A percentile compares a stretch with the other conserved stretches of the same genome.
These are phyloP conservation scores for Colletotrichum sp. DNA, from an alignment of 2,329 filamentous ascomycete genomes.

Conservation along the genomic window DNA sequence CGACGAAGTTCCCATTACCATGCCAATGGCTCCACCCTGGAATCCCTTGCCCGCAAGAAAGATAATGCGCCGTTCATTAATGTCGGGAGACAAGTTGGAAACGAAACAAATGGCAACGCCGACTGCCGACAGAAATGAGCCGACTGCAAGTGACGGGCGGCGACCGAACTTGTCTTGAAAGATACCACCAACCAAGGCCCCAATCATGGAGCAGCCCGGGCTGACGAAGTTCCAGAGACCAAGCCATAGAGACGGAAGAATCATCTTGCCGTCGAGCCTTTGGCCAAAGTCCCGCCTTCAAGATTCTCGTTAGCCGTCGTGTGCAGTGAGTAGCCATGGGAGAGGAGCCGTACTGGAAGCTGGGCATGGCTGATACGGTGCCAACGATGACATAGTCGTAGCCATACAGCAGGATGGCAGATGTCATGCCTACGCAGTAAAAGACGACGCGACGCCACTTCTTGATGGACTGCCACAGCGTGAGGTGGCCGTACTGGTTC, in stretches of 20 bases:
- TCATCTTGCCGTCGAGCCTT: slow-evolving; percentile 31
- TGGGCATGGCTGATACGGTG: slow-evolving; percentile 33
- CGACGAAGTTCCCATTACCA: slow-evolving; percentile 44
- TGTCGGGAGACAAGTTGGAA: slow-evolving; percentile 23
- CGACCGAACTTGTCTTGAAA: slow-evolving; percentile 45
- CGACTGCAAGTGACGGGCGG: slow-evolving; percentile 36
- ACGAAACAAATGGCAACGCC: slow-evolving; percentile 37
- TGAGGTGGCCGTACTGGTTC: slow-evolving; percentile 20
- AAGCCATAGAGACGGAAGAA: slow-evolving; percentile 47
- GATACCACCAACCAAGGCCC: slow-evolving; percentile 39
- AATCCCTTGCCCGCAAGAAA: slow-evolving; percentile 52
- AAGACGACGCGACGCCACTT: slow-evolving; percentile 28
- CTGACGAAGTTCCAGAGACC: slow-evolving; percentile 47
- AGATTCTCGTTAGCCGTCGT: neutral
- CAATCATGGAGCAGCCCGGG: slow-evolving; percentile 41
- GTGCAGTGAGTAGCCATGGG: no score
- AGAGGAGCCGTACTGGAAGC: slow-evolving; percentile 27
- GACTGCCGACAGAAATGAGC: slow-evolving; percentile 38
- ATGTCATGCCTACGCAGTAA: slow-evolving; percentile 30
- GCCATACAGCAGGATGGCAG: slow-evolving; percentile 30
- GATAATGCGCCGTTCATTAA: slow-evolving; percentile 34
- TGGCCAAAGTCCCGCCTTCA: slow-evolving; percentile 37
- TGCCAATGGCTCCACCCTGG: slow-evolving; percentile 49
- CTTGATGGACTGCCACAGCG: slow-evolving; percentile 27
- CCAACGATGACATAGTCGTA: slow-evolving; percentile 34